A percentile compares a stretch with the other conserved stretches of the same genome.
These are phyloP conservation scores for Clavispora carvajalis DNA, from an alignment of 805 yeast species.

Conservation along the genomic window DNA sequence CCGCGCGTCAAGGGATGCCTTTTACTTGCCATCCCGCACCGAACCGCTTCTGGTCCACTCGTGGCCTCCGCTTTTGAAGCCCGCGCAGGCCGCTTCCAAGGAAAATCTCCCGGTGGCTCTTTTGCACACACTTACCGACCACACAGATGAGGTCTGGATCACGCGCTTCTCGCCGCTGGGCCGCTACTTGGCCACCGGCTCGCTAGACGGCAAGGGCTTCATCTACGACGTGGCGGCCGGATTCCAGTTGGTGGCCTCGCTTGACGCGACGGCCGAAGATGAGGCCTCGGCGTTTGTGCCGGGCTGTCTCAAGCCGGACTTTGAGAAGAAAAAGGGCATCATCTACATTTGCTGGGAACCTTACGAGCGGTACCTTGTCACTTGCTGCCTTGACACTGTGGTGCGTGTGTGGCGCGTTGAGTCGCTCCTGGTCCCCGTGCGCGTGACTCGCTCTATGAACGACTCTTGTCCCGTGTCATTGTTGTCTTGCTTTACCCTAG, in stretches of 20 bases:
- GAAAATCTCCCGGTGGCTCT: slow-evolving; percentile 43
- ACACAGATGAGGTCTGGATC: slow-evolving; percentile 79
- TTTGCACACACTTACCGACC: slow-evolving; percentile 44
- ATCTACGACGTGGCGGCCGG: slow-evolving; percentile 58
- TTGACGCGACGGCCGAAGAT: slow-evolving; percentile 23
- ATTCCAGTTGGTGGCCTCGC: slow-evolving; percentile 26
- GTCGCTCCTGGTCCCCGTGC: slow-evolving; percentile 18
- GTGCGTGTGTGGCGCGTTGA: slow-evolving; percentile 65
- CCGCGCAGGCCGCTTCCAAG: neutral
- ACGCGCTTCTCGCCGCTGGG: slow-evolving; percentile 76
- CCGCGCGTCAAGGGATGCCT: slow-evolving; percentile 6
- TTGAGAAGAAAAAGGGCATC: slow-evolving; percentile 29
- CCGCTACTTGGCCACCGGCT: slow-evolving; percentile 66
- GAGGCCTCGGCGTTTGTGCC: slow-evolving; percentile 25
- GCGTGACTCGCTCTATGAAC: slow-evolving; percentile 25
- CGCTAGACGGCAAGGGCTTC: slow-evolving; percentile 58
- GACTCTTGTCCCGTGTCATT: slow-evolving; percentile 12
- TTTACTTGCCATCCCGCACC: slow-evolving; percentile 13
- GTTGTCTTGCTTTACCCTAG: slow-evolving; percentile 34
- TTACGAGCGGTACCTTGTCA: slow-evolving; percentile 58
- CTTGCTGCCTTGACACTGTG: slow-evolving; percentile 67
- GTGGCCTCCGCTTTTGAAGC: neutral
- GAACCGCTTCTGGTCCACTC: neutral
- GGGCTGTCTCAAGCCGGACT: slow-evolving; percentile 20
- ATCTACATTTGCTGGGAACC: slow-evolving; percentile 74